Conservation (phyloP, 1,284 basidiomycete species). For the Hemileia vastatrix region DNA sequence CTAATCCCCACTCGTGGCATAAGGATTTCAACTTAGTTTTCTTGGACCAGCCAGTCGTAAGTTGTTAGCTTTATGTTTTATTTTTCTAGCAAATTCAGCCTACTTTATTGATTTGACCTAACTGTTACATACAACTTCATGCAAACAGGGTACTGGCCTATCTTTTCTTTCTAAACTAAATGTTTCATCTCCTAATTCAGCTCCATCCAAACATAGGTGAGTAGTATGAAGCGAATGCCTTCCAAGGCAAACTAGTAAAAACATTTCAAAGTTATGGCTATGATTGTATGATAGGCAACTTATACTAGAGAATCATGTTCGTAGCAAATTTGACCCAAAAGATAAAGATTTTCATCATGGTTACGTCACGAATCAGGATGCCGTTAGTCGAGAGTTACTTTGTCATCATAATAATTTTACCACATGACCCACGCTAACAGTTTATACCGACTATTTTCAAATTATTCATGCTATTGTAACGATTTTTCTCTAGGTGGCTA, state of each 20-base stretch:
- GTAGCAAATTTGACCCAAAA: no score
- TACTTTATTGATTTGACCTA: no score
- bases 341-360: not conserved
- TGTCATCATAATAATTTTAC: not conserved
- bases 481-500: not conserved
- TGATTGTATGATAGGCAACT: no score
- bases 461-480: not conserved
- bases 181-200: no score
- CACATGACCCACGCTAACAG: not conserved
- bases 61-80: not conserved
- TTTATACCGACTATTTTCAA: not conserved
- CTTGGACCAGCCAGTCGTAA: conserved; percentile 4
- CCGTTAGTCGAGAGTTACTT: not conserved
- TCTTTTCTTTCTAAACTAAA: no score
- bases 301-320: no score
- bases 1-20: conserved; percentile 1
- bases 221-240: no score
- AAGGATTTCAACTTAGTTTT: conserved; percentile 4
- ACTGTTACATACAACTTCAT: no score
- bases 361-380: not conserved
- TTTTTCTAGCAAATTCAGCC: no score
- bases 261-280: no score
- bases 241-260: no score
- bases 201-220: no score
- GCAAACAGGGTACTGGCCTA: conserved; percentile 1